Evolutionary conservation across 495 filamentous ascomycete species (phyloP).

Genomic region (Penicillium cosmopolitanum): DNA sequence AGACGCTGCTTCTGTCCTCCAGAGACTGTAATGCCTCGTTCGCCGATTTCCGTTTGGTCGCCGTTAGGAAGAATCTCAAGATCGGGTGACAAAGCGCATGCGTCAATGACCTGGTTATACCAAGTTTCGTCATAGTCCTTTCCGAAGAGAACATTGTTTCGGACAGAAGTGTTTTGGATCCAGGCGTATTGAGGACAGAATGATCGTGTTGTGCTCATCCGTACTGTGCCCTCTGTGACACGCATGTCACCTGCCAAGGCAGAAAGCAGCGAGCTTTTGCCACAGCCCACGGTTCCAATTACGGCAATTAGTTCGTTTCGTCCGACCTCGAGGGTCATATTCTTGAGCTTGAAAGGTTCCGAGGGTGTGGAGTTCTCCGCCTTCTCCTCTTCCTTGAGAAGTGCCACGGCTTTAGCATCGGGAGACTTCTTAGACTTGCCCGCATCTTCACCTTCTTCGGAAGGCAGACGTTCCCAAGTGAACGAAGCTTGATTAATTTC

Average conservation of each 20-base stretch:
- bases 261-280: slow-evolving; percentile 88
- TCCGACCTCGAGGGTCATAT: slow-evolving; percentile 74
- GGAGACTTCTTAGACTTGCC: slow-evolving; percentile 41
- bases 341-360: slow-evolving; percentile 80
- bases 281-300: slow-evolving; percentile 88
- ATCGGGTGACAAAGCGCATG: slow-evolving; percentile 61
- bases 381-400: slow-evolving; percentile 34
- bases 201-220: slow-evolving; percentile 74
- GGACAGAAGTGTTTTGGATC: slow-evolving; percentile 91
- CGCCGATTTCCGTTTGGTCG: slow-evolving; percentile 63
- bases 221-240: slow-evolving; percentile 71
- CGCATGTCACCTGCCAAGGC: slow-evolving; percentile 95
- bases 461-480: slow-evolving; percentile 85
- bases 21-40: slow-evolving; percentile 66
- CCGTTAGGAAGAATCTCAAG: slow-evolving; percentile 57
- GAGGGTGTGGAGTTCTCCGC: slow-evolving; percentile 55
- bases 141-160: slow-evolving; percentile 89
- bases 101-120: slow-evolving; percentile 61
- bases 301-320: slow-evolving; percentile 86
- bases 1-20: slow-evolving; percentile 69
- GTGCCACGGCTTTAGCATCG: slow-evolving; percentile 32
- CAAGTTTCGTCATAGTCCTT: slow-evolving; percentile 58
- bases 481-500: slow-evolving; percentile 77
- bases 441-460: slow-evolving; percentile 58
- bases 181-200: slow-evolving; percentile 97